phyloP scores from a whole-genome alignment of 163 green algal genomes.

The Scenedesmus sp. region DNA sequence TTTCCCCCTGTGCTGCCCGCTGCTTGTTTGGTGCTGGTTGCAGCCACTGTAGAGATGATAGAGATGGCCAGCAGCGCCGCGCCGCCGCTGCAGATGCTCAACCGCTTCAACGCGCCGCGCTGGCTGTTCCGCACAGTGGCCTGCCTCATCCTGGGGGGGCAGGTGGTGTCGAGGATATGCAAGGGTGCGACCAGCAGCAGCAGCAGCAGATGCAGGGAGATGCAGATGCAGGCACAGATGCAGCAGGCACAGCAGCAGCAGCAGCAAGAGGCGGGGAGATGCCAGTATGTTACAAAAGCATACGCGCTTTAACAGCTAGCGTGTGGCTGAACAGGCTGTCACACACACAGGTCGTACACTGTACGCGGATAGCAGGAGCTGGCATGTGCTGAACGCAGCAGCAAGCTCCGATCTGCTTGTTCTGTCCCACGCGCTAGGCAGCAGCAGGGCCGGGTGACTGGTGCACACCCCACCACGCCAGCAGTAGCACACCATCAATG shows the following conservation, averaged over 20 bases:
- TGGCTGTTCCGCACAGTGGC: constrained; percentile 87
- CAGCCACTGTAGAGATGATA: constrained; percentile 51
- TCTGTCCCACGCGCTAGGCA: neutral
- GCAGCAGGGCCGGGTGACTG: neutral
- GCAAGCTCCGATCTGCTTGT: neutral
- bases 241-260: constrained; percentile 3
- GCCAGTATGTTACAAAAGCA: neutral
- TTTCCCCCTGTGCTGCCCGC: neutral
- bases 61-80: constrained; percentile 38
- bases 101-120: constrained; percentile 74
- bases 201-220: neutral
- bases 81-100: constrained; percentile 53
- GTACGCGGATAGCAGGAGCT: neutral
- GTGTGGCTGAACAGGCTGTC: no score
- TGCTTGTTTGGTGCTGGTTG: neutral
- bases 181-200: constrained; percentile 63
- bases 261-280: neutral
- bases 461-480: neutral
- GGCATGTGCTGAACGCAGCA: no score
- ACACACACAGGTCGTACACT: no score
- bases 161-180: constrained; percentile 87
- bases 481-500: neutral
- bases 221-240: neutral
- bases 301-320: no score
- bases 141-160: constrained; percentile 85